Base-by-base conservation (phyloP, 2,329 filamentous ascomycete species). In the Botrytis fabae region DNA sequence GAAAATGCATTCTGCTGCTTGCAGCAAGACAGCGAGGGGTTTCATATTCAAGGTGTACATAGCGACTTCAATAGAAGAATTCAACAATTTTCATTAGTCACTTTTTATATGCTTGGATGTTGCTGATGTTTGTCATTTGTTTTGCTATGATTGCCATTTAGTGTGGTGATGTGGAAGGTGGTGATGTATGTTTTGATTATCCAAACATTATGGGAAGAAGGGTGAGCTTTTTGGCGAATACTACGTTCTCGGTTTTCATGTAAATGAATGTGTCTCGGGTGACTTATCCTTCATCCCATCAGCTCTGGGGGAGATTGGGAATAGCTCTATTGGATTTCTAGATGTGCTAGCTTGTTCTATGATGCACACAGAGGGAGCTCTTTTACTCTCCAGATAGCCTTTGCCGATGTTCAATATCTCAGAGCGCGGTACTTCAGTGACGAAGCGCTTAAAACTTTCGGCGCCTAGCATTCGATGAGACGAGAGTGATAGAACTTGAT, bases 41-140 rank as follows among this genome's bases (percentile, higher is more conserved):
- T 62, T 62, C 38, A 46, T n/a, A 38, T 46, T 44, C 32, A 28
- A 46, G 9, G 60, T 60, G 68, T 70, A 42, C 54, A 61, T 70
- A 70, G n/a, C n/a, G 28, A 18, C n/a, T 54, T 16, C 14, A n/a
- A 54, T 18, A 54, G 42, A 62, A 46, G 10, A 70, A 35, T 35
- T 10, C 12, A 70, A 35, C 16, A 20, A 9, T 22, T 42, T 35
- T 32, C 18, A 42, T n/a, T 32, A 25, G 8, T 22, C 4, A 54
- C 5, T 54, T 54, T 28, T 2, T 18, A 2, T 28, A 18, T 54
- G 51, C n/a, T 54, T 14, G 14, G 16, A 14, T 18, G n/a, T 28
- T 18, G n/a, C 51, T 69, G 9, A 38, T 60, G 35, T 38, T 60
- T 14, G 42, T 5, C 20, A 59, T 46, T 7, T 46, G 22, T 32